Base-by-base conservation (phyloP, 768 basidiomycete genomes). In the Lentinula guzmanii region DNA sequence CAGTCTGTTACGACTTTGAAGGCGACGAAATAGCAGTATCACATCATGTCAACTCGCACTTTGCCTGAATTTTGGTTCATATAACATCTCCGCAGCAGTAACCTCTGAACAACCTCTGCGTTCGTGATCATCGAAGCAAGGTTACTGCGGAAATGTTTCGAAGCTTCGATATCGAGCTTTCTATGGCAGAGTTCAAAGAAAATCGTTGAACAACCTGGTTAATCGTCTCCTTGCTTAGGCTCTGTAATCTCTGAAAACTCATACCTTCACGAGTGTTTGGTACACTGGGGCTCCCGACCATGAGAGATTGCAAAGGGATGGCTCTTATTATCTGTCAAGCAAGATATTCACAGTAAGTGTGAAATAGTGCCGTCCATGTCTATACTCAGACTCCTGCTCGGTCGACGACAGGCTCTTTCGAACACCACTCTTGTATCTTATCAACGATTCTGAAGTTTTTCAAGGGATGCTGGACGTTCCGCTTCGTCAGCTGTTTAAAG, bases 11-110 rank as follows among this genome's bases (percentile, higher is more conserved):
- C 39, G 55, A 56, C 11, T 56, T 56, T 28, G 55, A 56, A 11
- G 55, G 55, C 6, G 55, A 56, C 41, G 55, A 56, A 28, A 16
- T 43, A 31, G 55, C 55, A 2, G 11, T 56, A 33, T 18, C 55
- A 42, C 55, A 56, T 39, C 55, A 56, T 56, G 41, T 56, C 18
- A 24, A 56, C 24, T 56, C 41, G 41, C 55, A 56, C 15, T 56
- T 56, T 28, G 24, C 34, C 21, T 56, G 39, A 42, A n/a, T 3
- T 52, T 11, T 18, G n/a, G 13, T 34, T 21, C 51, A 7, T 18
- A 10, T 5, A 18, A 7, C 46, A 10, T 24, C 16, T n/a, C 43
- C 43, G 43, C 43, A 45, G 15, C 43, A 7, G 43, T 8, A n/a
- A 15, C 8, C 8, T 5, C 3, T 18, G 45, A 6, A 21, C 21